Base-by-base conservation (phyloP, 2,329 filamentous ascomycete species). In the Sarocladium kiliense region DNA sequence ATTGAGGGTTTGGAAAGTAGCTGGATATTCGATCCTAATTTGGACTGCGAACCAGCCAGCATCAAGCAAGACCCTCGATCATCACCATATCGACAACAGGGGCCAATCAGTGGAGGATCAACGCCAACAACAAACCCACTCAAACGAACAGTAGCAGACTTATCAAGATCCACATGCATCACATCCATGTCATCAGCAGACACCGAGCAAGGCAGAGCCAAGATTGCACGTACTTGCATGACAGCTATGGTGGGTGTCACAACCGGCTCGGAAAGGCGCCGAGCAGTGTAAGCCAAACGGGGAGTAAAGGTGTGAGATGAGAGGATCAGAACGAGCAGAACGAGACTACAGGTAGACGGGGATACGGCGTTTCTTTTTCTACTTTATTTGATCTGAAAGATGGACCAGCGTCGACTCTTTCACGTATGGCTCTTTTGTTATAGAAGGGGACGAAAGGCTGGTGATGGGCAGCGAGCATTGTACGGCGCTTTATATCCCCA, bases 1-100 rank as follows among this genome's bases (percentile, higher is more conserved):
- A 67, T 79, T 6, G 71, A 77, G 12, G 79, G 79, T 2, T 71
- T 85, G 0, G 81, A 84, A 59, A 72, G 72, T 3, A 75, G 77
- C 59, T 85, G 81, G 81, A 71, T 66, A 0, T 74, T 76, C 55
- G 80, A 84, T 56, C 61, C 67, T 5, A 65, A 75, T 39, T 71
- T 85, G 7, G 81, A 85, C 62, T 67, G 58, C 49, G 64, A 61
- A 10, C 32, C 62, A 1, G 64, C 64, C 45, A 66, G 69, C 23
- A 68, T 66, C 11, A 69, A 67, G 30, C 69, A 71, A 19, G 67
- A 68, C 55, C 39, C 56, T 34, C 16, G 6, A 5, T 25, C 23
- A 11, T 30, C 32, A 64, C 44, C 44, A 27, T 47, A n/a, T 62
- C 34, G 56, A 61, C 12, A 59, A 59, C n/a, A 58, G 58, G 63